These are phyloP conservation scores for Elongisporangium anandrum DNA, from an alignment of 352 stramenopile species.

Conservation along the genomic window DNA sequence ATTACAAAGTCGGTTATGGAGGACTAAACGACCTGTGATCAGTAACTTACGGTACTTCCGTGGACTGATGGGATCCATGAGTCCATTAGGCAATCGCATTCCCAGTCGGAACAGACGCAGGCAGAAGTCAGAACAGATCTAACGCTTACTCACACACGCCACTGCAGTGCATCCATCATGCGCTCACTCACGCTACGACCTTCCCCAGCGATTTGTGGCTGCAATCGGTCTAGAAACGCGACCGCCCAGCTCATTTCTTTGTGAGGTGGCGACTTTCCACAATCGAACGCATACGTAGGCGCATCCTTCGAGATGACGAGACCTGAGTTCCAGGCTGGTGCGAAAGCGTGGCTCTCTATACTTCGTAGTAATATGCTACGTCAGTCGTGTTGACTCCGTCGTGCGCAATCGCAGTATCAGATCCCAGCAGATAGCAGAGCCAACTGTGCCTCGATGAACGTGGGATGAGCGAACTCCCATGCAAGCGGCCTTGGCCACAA, in stretches of 20 bases:
- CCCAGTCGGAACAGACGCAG: too few species aligned
- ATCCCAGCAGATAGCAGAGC: neutral
- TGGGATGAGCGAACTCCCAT: neutral
- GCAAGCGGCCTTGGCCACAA: neutral
- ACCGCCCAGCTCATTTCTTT: neutral
- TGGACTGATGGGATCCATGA: neutral
- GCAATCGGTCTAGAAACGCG: neutral
- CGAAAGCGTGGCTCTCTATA: neutral
- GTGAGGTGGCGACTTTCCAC: neutral
- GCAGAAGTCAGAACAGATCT: neutral
- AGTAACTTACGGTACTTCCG: neutral
- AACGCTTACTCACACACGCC: neutral
- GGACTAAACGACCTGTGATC: neutral
- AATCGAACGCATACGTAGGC: neutral
- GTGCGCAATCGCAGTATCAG: neutral
- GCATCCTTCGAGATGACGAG: neutral
- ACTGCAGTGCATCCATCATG: neutral
- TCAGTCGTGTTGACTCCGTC: neutral
- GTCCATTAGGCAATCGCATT: neutral
- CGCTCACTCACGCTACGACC: too few species aligned
- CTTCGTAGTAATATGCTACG: too few species aligned
- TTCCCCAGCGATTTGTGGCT: neutral
- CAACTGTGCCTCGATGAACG: neutral
- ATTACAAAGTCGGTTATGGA: neutral
- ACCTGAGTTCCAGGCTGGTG: neutral